Evolutionary conservation across 2,329 filamentous ascomycete genomes (phyloP).

Genomic region (Alternaria ethzedia): DNA sequence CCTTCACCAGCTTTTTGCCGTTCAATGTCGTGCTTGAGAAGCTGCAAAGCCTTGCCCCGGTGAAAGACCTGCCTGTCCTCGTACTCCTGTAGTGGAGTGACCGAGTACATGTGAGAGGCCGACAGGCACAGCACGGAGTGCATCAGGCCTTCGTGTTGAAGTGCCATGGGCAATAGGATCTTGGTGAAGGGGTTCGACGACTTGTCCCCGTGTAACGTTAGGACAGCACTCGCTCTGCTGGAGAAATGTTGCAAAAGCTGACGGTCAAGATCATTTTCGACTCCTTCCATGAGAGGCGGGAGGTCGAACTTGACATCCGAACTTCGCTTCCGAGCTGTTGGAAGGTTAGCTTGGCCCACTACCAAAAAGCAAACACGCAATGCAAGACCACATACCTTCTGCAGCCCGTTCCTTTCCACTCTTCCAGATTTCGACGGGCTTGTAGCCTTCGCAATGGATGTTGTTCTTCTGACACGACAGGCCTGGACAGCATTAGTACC

Average conservation of each 20-base stretch:
- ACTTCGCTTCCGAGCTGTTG: conserved; percentile 42
- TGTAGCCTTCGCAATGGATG: conserved; percentile 88
- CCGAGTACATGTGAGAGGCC: conserved; percentile 71
- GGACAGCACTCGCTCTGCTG: conserved; percentile 75
- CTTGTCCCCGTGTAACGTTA: conserved; percentile 81
- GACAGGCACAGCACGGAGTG: conserved; percentile 86
- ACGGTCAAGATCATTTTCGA: conserved; percentile 80
- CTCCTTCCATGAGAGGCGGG: conserved; percentile 73
- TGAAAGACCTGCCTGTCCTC: conserved; percentile 58
- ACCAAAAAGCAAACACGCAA: background rate
- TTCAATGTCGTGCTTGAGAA: conserved; percentile 56
- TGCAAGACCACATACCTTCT: conserved; percentile 56
- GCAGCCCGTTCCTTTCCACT: conserved; percentile 79
- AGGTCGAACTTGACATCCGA: conserved; percentile 54
- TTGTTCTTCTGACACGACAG: conserved; percentile 94
- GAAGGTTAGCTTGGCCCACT: conserved; percentile 21
- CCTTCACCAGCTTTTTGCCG: conserved; percentile 48
- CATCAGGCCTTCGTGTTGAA: conserved; percentile 82
- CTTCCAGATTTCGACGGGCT: conserved; percentile 84
- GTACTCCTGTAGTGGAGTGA: conserved; percentile 58
- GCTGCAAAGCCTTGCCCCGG: conserved; percentile 52
- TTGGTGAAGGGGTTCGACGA: conserved; percentile 82
- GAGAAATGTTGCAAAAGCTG: conserved; percentile 86
- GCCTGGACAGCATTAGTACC: conserved; percentile 57
- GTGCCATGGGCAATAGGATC: conserved; percentile 81